phyloP scores from a whole-genome alignment of 75 land plant species.

The Cupressus sempervirens region DNA sequence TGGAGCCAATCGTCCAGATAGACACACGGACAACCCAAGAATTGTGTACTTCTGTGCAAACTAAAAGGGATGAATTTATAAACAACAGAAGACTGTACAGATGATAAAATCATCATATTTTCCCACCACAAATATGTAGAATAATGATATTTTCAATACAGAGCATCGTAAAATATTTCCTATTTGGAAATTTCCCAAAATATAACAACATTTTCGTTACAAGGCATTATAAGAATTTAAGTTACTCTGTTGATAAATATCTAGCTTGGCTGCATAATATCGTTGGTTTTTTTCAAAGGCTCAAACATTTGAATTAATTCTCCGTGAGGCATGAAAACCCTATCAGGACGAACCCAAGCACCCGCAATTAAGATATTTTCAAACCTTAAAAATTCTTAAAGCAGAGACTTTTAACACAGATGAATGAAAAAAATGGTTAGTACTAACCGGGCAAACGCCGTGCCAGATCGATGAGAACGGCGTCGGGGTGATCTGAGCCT shows the following conservation, averaged over 20 bases:
- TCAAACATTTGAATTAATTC: not conserved
- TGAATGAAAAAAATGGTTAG: not conserved
- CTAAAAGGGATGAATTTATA: no score
- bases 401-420: not conserved
- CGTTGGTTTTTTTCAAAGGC: not conserved
- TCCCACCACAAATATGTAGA: not conserved
- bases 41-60: no score
- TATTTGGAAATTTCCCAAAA: not conserved
- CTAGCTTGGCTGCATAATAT: not conserved
- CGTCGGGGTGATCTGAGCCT: slow-evolving; percentile 17
- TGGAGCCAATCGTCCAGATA: no score
- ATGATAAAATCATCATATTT: not conserved
- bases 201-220: not conserved
- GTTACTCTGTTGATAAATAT: not conserved
- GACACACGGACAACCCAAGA: no score
- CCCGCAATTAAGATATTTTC: not conserved
- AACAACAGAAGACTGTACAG: no score
- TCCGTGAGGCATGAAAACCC: not conserved
- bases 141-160: not conserved
- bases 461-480: slow-evolving; percentile 38
- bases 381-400: not conserved
- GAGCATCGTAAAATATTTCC: not conserved
- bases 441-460: slow-evolving; percentile 63
- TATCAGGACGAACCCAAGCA: not conserved
- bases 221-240: not conserved